Evolutionary conservation across 495 filamentous ascomycete genomes (phyloP).

Genomic region (Talaromyces borbonicus): DNA sequence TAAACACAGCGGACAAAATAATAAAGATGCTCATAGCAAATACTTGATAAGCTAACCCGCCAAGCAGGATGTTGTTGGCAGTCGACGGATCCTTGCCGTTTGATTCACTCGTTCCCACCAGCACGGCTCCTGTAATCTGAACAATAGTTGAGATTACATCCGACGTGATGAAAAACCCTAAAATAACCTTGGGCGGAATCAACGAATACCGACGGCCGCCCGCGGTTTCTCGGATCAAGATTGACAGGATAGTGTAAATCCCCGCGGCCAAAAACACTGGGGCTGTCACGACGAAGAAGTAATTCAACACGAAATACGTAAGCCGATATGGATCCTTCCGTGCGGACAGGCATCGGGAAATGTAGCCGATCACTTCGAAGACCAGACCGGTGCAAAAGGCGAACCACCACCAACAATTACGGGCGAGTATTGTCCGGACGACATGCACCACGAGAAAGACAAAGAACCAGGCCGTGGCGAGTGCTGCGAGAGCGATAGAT

Average conservation of each 20-base stretch:
- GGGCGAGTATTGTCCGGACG: background rate
- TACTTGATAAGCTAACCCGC: conserved; percentile 39
- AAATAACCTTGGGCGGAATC: background rate
- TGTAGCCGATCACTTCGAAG: conserved; percentile 39
- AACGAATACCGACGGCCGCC: conserved; percentile 16
- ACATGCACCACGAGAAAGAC: background rate
- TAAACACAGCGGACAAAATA: conserved; percentile 19
- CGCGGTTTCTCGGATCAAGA: conserved; percentile 28
- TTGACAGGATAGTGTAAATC: conserved; percentile 40
- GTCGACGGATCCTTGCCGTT: conserved; percentile 29
- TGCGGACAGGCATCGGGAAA: conserved; percentile 28
- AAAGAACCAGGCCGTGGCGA: background rate
- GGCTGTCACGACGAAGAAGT: conserved; percentile 49
- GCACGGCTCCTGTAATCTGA: conserved; percentile 40
- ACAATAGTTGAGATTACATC: conserved; percentile 41
- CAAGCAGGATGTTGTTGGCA: conserved; percentile 42
- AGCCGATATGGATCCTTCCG: conserved; percentile 37
- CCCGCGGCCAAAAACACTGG: conserved; percentile 46
- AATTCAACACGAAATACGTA: conserved; percentile 45
- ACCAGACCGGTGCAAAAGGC: conserved; percentile 37
- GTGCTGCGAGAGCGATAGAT: background rate
- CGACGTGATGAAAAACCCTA: conserved; percentile 25
- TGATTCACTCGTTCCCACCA: conserved; percentile 34
- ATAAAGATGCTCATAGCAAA: conserved; percentile 40
- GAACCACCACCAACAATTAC: conserved; percentile 15